Evolutionary conservation across 371 early-diverging fungal genomes (phyloP).

Genomic region (Mucor mucedo): DNA sequence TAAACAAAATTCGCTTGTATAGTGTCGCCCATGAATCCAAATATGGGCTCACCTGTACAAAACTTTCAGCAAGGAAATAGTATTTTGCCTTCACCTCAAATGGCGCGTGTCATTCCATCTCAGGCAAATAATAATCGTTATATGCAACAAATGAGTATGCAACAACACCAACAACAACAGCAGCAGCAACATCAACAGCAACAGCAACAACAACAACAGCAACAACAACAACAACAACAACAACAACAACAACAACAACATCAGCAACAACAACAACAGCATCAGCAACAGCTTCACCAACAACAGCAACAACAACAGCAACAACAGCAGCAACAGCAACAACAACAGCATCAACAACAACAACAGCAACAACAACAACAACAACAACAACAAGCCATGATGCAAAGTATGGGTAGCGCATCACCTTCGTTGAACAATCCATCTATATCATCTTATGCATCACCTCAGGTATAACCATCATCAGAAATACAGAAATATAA

Average conservation of each 20-base stretch:
- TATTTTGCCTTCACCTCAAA: constrained; percentile 37
- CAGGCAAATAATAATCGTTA: constrained; percentile 39
- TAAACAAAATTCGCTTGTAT: background rate
- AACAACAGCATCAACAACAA: background rate
- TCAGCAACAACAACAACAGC: background rate
- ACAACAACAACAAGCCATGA: background rate
- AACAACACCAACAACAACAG: constrained; percentile 32
- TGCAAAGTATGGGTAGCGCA: constrained; percentile 1
- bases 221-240: background rate
- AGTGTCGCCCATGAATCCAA: constrained; percentile 41
- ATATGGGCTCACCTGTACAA: constrained; percentile 38
- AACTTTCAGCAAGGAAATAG: constrained; percentile 30
- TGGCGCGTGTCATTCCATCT: constrained; percentile 47
- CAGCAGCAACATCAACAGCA: constrained; percentile 17
- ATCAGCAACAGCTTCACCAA: background rate
- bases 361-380: background rate
- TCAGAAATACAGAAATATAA: background rate
- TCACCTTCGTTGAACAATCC: constrained; percentile 1
- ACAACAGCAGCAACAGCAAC: background rate
- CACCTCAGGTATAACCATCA: background rate
- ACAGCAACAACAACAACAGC: constrained; percentile 1
- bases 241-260: background rate
- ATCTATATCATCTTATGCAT: constrained; percentile 2
- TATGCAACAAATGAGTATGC: constrained; percentile 34
- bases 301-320: background rate